Conservation (phyloP, 2,329 filamentous ascomycete species). For the Aspergillus fumigatiaffinis region DNA sequence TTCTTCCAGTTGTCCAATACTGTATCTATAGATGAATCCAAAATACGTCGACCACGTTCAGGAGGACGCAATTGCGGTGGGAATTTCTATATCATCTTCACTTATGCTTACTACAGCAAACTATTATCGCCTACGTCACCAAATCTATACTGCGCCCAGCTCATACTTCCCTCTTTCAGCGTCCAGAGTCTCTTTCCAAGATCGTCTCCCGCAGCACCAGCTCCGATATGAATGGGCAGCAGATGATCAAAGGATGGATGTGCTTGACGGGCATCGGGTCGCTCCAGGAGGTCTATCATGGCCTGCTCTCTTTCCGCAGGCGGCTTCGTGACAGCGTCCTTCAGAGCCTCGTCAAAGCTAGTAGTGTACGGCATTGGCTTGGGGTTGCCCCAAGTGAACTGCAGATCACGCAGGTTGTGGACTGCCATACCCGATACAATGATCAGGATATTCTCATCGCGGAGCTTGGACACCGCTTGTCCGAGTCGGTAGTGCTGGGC, state of each 20-base stretch:
- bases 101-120: conserved; percentile 16
- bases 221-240: conserved; percentile 56
- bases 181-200: conserved; percentile 47
- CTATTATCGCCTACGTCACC: conserved; percentile 31
- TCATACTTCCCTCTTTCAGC: conserved; percentile 48
- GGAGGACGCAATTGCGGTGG: background rate
- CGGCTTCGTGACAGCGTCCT: conserved; percentile 56
- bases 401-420: conserved; percentile 61
- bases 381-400: conserved; percentile 43
- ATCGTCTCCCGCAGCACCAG: conserved; percentile 52
- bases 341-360: conserved; percentile 65
- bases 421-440: conserved; percentile 73
- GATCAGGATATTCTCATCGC: conserved; percentile 65
- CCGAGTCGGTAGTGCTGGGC: conserved; percentile 65
- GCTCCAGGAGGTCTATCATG: conserved; percentile 46
- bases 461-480: conserved; percentile 60
- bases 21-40: conserved; percentile 41
- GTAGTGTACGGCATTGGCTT: conserved; percentile 54
- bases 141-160: conserved; percentile 55
- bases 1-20: conserved; percentile 21
- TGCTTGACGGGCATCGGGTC: conserved; percentile 55
- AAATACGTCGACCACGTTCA: conserved; percentile 11
- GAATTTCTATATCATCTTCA: background rate
- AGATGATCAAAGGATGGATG: conserved; percentile 64
- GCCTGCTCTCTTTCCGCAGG: conserved; percentile 41